A percentile compares a stretch with the other conserved stretches of the same genome.
Evolutionary conservation across 2,329 filamentous ascomycete genomes (phyloP).

Genomic region (Tolypocladium ovalisporum): DNA sequence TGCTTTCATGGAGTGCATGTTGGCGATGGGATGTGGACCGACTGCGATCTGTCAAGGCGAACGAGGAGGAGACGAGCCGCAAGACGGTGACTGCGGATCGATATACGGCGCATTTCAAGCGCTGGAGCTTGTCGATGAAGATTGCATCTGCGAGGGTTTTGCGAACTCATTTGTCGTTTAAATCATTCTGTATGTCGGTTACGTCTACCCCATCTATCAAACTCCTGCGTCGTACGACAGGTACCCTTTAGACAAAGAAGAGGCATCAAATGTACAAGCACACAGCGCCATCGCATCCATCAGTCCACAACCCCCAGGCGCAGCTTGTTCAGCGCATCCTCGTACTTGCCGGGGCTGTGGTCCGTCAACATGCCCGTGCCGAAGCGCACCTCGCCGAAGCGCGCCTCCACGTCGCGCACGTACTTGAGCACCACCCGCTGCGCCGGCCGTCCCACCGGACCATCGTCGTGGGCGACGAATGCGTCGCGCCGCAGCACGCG

Average conservation of each 20-base stretch:
- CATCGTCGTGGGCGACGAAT: slow-evolving; percentile 36
- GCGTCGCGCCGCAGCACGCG: slow-evolving; percentile 57
- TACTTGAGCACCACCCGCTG: slow-evolving; percentile 60
- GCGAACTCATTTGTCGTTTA: neutral
- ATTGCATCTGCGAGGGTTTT: too few relatives aligned
- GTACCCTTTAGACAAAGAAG: neutral
- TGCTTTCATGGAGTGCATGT: too few relatives aligned
- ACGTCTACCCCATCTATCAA: neutral
- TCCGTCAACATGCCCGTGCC: slow-evolving; percentile 65
- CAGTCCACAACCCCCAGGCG: slow-evolving; percentile 31
- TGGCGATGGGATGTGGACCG: neutral
- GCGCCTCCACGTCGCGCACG: slow-evolving; percentile 57
- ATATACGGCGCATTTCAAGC: neutral
- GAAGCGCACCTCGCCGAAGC: slow-evolving; percentile 62
- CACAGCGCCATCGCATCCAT: neutral
- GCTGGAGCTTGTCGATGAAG: too few relatives aligned
- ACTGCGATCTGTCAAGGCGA: too few relatives aligned
- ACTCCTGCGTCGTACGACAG: too few relatives aligned
- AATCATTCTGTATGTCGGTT: neutral
- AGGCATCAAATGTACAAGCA: neutral
- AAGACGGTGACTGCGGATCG: neutral
- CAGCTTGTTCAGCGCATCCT: slow-evolving; percentile 55
- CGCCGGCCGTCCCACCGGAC: slow-evolving; percentile 52
- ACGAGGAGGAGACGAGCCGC: neutral
- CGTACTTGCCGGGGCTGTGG: slow-evolving; percentile 65